Evolutionary conservation across 2,329 filamentous ascomycete genomes (phyloP), one percentile per base, ranked within the genome.

Genomic region (Ceratocystis colombiana): DNA sequence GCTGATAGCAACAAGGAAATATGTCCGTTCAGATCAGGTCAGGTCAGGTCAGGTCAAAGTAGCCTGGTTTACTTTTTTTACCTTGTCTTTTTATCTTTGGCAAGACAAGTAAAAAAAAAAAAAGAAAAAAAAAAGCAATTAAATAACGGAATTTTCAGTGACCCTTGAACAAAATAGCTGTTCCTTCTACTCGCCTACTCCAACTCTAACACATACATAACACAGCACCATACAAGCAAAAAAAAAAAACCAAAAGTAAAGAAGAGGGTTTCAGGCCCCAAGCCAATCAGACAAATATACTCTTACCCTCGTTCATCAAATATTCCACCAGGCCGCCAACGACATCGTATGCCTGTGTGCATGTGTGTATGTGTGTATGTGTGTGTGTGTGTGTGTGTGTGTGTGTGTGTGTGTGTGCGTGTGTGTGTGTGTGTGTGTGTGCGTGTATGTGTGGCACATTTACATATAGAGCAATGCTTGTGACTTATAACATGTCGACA

Each of bases 1-100:
- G 53, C 53, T 59, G 53, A 59, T 25, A 59, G 33, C 15, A 59
- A 30, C 53, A 59, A 59, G 28, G 28, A 37, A 59, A 59, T 2
- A 33, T 30, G 28, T 33, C 53, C 28, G 53, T 8, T 30, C 53
- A 17, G 44, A 17, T 10, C 25, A 22, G 48, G 48, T 25, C 33
- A 10, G 33, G 33, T 12, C 12, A 22, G 48, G 48, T 53, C 33
- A 37, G 33, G 33, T 12, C 10, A 37, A 37, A 12, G 33, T 22
- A 50, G 15, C 46, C 17, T 22, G 46, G 15, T 22, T 10, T 7
- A 2, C 10, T 50, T 22, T 37, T 50, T 22, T 37, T 37, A 37
- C 10, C 10, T 20, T 37, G 17, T 10, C 28, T 59, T n/a, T 37
- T 53, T 25, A 20, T 50, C n/a, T 50, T 50, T 48, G n/a, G n/a